These are phyloP conservation scores for Volvariella surrecta DNA, from an alignment of 1,284 basidiomycete species.

Conservation along the genomic window DNA sequence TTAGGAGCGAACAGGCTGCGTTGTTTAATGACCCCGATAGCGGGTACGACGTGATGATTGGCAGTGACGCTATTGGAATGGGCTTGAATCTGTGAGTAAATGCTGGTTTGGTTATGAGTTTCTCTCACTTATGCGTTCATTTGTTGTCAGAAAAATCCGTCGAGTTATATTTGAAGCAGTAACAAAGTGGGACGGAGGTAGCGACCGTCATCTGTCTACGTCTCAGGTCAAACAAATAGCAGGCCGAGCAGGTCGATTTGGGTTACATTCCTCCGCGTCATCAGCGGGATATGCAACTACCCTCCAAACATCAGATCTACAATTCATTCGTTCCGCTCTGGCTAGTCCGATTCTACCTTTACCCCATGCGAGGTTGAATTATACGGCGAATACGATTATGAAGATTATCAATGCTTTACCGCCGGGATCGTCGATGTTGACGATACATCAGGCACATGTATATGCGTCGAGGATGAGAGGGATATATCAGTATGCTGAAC, in stretches of 20 bases:
- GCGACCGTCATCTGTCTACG: conserved; percentile 47
- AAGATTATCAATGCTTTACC: conserved; percentile 30
- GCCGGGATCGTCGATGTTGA: conserved; percentile 19
- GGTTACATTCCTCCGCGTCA: conserved; percentile 39
- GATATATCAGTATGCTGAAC: conserved; percentile 31
- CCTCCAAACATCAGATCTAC: conserved; percentile 58
- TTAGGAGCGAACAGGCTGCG: conserved; percentile 81
- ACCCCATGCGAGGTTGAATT: conserved; percentile 17
- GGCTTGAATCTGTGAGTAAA: conserved; percentile 88
- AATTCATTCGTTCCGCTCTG: conserved; percentile 36
- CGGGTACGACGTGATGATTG: conserved; percentile 80
- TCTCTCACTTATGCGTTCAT: background rate
- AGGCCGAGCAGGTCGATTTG: conserved; percentile 91
- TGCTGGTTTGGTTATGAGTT: no score
- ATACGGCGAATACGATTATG: conserved; percentile 10
- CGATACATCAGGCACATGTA: conserved; percentile 36
- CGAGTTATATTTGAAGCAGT: conserved; percentile 81
- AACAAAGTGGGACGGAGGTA: conserved; percentile 65
- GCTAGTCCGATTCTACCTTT: conserved; percentile 18
- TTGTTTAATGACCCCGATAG: conserved; percentile 80
- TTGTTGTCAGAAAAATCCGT: conserved; percentile 70
- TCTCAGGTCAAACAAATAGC: conserved; percentile 96
- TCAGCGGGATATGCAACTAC: conserved; percentile 41
- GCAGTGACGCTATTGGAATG: conserved; percentile 93
- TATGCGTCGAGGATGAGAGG: conserved; percentile 41